Conservation (phyloP, 352 stramenopile genomes). For the Elongisporangium prolatum region DNA sequence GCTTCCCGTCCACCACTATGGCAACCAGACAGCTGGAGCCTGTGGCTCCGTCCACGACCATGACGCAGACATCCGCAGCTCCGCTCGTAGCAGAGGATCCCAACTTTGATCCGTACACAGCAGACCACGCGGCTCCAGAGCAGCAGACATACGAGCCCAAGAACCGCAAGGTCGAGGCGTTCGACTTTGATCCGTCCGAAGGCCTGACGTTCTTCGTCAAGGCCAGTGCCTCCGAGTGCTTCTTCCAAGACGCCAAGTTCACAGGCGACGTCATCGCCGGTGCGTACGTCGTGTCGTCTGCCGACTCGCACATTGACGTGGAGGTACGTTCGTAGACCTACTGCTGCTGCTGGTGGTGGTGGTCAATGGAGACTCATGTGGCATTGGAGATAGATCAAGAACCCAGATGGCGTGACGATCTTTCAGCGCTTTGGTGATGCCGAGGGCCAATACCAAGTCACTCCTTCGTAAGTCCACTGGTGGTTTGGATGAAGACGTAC, state of each 20-base stretch:
- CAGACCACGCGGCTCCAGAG: slow-evolving; percentile 15
- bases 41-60: slow-evolving; percentile 1
- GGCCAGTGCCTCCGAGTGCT: slow-evolving; percentile 38
- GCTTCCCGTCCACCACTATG: not conserved
- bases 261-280: slow-evolving; percentile 55
- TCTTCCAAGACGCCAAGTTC: slow-evolving; percentile 71
- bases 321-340: slow-evolving; percentile 16
- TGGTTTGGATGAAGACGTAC: too few relatives aligned
- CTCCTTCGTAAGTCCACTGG: slow-evolving; percentile 56
- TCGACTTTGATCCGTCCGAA: slow-evolving; percentile 82
- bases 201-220: slow-evolving; percentile 73
- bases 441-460: slow-evolving; percentile 67
- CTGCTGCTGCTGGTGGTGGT: not conserved
- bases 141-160: slow-evolving; percentile 28
- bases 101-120: slow-evolving; percentile 60
- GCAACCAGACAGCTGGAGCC: not conserved
- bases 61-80: slow-evolving; percentile 3
- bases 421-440: slow-evolving; percentile 54
- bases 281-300: slow-evolving; percentile 70
- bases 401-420: slow-evolving; percentile 47
- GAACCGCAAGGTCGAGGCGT: slow-evolving; percentile 44
- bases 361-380: not conserved
- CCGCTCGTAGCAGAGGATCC: slow-evolving; percentile 36
- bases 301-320: slow-evolving; percentile 65
- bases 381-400: slow-evolving; percentile 37